Evolutionary conservation across 768 basidiomycete genomes (phyloP).

Genomic region (Termitomyces sp.): DNA sequence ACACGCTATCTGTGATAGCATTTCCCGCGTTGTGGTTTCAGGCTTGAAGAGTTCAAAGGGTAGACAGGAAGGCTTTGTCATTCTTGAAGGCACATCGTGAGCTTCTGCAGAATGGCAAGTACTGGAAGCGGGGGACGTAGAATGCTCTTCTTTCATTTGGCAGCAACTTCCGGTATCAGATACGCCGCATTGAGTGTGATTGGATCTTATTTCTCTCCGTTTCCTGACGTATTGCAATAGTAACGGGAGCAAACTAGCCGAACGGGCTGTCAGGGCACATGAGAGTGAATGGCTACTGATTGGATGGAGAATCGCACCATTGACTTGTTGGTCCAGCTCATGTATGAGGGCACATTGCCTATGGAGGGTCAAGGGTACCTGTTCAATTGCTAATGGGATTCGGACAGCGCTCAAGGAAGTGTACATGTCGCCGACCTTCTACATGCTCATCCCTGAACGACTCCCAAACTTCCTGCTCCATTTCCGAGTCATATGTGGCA

Average conservation of each 20-base stretch:
- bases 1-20: slow-evolving; percentile 58
- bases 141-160: neutral
- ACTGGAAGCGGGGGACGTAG: neutral
- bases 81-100: neutral
- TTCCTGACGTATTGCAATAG: slow-evolving; percentile 45
- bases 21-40: slow-evolving; percentile 39
- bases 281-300: slow-evolving; percentile 6
- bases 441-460: slow-evolving; percentile 75
- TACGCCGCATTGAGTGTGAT: neutral
- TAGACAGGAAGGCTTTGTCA: slow-evolving; percentile 16
- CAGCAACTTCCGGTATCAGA: neutral
- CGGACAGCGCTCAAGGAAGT: neutral
- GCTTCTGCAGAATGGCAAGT: neutral
- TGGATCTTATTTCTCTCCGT: slow-evolving; percentile 13
- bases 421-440: slow-evolving; percentile 49
- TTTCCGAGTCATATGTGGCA: slow-evolving; percentile 30
- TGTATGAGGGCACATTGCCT: slow-evolving; percentile 66
- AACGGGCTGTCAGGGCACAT: slow-evolving; percentile 30
- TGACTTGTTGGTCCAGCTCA: slow-evolving; percentile 68
- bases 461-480: slow-evolving; percentile 70
- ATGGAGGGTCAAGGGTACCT: slow-evolving; percentile 72
- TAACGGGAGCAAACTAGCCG: slow-evolving; percentile 37
- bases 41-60: slow-evolving; percentile 24
- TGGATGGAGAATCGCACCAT: slow-evolving; percentile 36
- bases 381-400: slow-evolving; percentile 59